Conservation (phyloP, 345 rosid genomes). For the Acer campestre region DNA sequence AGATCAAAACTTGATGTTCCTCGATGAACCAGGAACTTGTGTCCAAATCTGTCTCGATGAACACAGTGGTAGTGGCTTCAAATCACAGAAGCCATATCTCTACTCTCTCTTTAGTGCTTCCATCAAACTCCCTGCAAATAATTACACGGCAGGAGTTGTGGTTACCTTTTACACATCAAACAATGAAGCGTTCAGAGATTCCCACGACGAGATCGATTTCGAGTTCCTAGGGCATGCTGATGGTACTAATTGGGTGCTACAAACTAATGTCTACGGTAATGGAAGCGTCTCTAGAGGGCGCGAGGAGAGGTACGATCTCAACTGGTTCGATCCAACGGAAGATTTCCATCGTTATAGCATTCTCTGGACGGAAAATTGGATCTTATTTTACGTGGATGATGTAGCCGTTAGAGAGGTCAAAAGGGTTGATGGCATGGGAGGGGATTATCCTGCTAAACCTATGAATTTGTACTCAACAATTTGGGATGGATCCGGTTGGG, state of each 20-base stretch:
- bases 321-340: constrained; percentile 24
- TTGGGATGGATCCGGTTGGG: constrained; percentile 33
- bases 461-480: constrained; percentile 28
- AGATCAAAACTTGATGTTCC: too few relatives aligned
- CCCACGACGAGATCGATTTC: constrained; percentile 25
- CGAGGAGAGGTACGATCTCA: constrained; percentile 19
- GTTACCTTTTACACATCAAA: constrained; percentile 31
- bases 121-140: constrained; percentile 21
- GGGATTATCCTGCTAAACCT: constrained; percentile 29
- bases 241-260: constrained; percentile 19
- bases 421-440: constrained; percentile 15
- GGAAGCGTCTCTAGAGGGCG: constrained; percentile 18
- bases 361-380: constrained; percentile 1
- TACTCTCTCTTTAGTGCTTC: neutral
- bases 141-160: constrained; percentile 27
- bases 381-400: constrained; percentile 20
- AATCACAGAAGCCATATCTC: neutral
- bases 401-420: constrained; percentile 13
- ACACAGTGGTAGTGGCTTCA: too few relatives aligned
- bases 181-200: neutral
- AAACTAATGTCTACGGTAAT: constrained; percentile 29
- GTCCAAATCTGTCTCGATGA: too few relatives aligned
- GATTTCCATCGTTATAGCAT: constrained; percentile 17
- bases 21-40: too few relatives aligned
- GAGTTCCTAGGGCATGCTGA: constrained; percentile 26